Evolutionary conservation across 23 red algal genomes (phyloP).

Genomic region (Cyanidioschyzon merolae): DNA sequence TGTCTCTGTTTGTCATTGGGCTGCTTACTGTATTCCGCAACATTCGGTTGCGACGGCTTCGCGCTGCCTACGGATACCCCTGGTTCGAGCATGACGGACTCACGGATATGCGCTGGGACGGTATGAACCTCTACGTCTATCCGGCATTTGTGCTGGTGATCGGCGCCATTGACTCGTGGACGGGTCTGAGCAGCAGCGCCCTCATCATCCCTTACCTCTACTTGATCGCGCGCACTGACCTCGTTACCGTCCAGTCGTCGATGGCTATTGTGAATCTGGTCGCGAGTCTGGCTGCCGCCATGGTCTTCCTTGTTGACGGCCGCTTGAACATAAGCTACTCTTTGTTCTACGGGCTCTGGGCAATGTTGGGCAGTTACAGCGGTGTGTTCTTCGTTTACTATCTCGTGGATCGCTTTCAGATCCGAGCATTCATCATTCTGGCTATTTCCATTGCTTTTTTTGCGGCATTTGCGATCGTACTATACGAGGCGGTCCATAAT

Average conservation of each 20-base stretch:
- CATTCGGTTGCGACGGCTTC: not conserved
- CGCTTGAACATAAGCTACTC: slow-evolving; percentile 11
- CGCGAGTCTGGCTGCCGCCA: not conserved
- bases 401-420: slow-evolving; percentile 7
- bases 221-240: not conserved
- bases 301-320: slow-evolving; percentile 12
- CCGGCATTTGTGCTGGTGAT: slow-evolving; percentile 2
- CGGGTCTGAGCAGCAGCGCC: slow-evolving; percentile 16
- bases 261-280: slow-evolving; percentile 8
- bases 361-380: not conserved
- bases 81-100: slow-evolving; percentile 14
- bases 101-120: slow-evolving; percentile 10
- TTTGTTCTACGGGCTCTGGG: slow-evolving; percentile 10
- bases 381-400: slow-evolving; percentile 8
- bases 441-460: not conserved
- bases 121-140: slow-evolving; percentile 10
- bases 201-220: slow-evolving; percentile 15
- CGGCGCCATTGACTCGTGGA: slow-evolving; percentile 12
- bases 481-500: not conserved
- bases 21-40: slow-evolving; percentile 7
- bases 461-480: not conserved
- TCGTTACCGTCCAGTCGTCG: slow-evolving; percentile 12
- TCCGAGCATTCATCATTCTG: not conserved
- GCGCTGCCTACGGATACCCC: not conserved
- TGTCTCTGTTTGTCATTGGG: not conserved